A percentile compares a stretch with the other conserved stretches of the same genome.
These are phyloP conservation scores for Russula virescens DNA, from an alignment of 768 basidiomycete species.

Conservation along the genomic window DNA sequence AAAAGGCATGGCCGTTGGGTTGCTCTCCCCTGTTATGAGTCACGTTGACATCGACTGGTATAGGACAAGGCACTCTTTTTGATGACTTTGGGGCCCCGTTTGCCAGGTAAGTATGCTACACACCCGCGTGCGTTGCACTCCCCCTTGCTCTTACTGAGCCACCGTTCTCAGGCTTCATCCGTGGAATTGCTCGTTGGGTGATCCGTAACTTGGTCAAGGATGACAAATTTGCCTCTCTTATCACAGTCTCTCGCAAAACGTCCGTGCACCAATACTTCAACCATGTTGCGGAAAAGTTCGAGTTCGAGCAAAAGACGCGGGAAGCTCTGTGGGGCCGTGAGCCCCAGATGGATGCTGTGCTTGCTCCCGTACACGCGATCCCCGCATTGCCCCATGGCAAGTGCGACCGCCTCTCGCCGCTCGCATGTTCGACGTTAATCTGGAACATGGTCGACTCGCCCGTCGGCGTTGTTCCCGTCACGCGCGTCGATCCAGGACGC, in stretches of 20 bases:
- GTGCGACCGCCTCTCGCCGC: conserved; percentile 21
- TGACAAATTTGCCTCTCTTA: conserved; percentile 7
- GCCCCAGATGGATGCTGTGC: conserved; percentile 22
- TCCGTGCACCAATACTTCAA: too few species aligned
- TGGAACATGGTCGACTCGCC: too few species aligned
- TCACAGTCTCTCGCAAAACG: conserved; percentile 2
- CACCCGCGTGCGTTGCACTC: background rate
- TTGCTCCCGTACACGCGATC: conserved; percentile 35
- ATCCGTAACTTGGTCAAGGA: too few species aligned
- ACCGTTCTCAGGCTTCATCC: conserved; percentile 21
- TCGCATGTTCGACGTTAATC: conserved; percentile 32
- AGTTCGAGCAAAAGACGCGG: conserved; percentile 3
- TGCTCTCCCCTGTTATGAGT: background rate
- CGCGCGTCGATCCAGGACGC: too few species aligned
- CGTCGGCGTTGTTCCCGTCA: too few species aligned
- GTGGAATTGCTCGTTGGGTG: background rate
- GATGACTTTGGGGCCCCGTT: conserved; percentile 17
- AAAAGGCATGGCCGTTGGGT: background rate
- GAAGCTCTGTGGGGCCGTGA: conserved; percentile 32
- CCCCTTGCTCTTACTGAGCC: background rate
- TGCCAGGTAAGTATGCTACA: conserved; percentile 11
- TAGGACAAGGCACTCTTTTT: too few species aligned
- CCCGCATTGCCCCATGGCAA: conserved; percentile 31
- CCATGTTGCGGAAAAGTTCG: conserved; percentile 8
- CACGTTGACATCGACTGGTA: background rate